Evolutionary conservation across 352 stramenopile genomes (phyloP).

Genomic region (Globisporangium irregulare): DNA sequence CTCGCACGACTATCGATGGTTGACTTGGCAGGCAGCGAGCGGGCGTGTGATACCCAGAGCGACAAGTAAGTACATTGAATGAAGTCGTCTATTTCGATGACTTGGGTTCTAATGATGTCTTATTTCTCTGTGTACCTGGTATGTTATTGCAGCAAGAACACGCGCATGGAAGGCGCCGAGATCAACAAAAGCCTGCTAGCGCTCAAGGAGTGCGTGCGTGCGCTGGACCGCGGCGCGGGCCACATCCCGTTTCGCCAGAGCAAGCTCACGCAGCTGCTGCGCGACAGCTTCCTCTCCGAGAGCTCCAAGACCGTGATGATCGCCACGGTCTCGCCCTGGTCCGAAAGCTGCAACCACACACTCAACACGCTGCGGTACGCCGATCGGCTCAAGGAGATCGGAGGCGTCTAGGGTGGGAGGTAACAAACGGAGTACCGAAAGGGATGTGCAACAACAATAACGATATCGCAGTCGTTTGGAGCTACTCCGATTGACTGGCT

Average conservation of each 20-base stretch:
- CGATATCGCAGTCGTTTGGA: not conserved
- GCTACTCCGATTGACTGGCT: not conserved
- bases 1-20: slow-evolving; percentile 75
- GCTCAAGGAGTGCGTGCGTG: slow-evolving; percentile 97
- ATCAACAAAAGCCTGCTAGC: slow-evolving; percentile 97
- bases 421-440: not conserved
- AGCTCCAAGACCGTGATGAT: slow-evolving; percentile 95
- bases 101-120: not conserved
- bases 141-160: slow-evolving; percentile 57
- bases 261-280: slow-evolving; percentile 94
- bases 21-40: slow-evolving; percentile 93
- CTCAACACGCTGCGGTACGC: slow-evolving; percentile 97
- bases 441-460: not conserved
- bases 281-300: slow-evolving; percentile 89
- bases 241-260: slow-evolving; percentile 94
- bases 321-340: slow-evolving; percentile 91
- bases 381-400: slow-evolving; percentile 93
- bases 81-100: not conserved
- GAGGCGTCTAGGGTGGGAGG: slow-evolving; percentile 3
- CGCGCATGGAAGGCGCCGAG: slow-evolving; percentile 93
- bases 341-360: slow-evolving; percentile 93
- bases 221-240: slow-evolving; percentile 79
- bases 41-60: slow-evolving; percentile 91
- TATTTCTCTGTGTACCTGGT: not conserved
- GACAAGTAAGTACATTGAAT: slow-evolving; percentile 38